Evolutionary conservation across 805 yeast species (phyloP).

Genomic region (Lipomyces japonicus): DNA sequence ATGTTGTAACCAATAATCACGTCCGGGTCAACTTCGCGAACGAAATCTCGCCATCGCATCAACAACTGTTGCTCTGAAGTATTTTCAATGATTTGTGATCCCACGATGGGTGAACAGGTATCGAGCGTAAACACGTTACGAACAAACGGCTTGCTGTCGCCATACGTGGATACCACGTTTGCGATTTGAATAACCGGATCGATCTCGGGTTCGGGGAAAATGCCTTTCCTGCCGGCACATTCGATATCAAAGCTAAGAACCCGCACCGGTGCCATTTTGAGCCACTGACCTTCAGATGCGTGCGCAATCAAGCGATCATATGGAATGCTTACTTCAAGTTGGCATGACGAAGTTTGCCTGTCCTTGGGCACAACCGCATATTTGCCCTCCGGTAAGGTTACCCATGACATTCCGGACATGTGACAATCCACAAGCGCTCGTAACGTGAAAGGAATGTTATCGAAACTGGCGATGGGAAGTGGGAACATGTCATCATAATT

Average conservation of each 20-base stretch:
- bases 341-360: slow-evolving; percentile 66
- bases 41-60: slow-evolving; percentile 78
- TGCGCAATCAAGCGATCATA: slow-evolving; percentile 71
- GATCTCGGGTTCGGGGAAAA: slow-evolving; percentile 89
- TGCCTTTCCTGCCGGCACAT: slow-evolving; percentile 96
- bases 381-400: slow-evolving; percentile 74
- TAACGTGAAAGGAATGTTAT: slow-evolving; percentile 79
- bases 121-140: slow-evolving; percentile 92
- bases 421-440: slow-evolving; percentile 90
- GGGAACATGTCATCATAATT: slow-evolving; percentile 48
- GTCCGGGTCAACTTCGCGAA: slow-evolving; percentile 85
- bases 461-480: slow-evolving; percentile 50
- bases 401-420: slow-evolving; percentile 82
- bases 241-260: slow-evolving; percentile 94
- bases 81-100: slow-evolving; percentile 79
- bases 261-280: slow-evolving; percentile 88
- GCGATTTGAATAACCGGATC: slow-evolving; percentile 98
- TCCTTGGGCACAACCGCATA: slow-evolving; percentile 49
- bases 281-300: slow-evolving; percentile 89
- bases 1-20: slow-evolving; percentile 95
- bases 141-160: slow-evolving; percentile 83
- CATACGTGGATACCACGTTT: slow-evolving; percentile 68
- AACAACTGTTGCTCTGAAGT: slow-evolving; percentile 78
- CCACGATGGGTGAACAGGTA: slow-evolving; percentile 89
- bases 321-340: slow-evolving; percentile 71